These are phyloP conservation scores for Termitomyces sp. DNA, from an alignment of 768 basidiomycete genomes.

Conservation along the genomic window DNA sequence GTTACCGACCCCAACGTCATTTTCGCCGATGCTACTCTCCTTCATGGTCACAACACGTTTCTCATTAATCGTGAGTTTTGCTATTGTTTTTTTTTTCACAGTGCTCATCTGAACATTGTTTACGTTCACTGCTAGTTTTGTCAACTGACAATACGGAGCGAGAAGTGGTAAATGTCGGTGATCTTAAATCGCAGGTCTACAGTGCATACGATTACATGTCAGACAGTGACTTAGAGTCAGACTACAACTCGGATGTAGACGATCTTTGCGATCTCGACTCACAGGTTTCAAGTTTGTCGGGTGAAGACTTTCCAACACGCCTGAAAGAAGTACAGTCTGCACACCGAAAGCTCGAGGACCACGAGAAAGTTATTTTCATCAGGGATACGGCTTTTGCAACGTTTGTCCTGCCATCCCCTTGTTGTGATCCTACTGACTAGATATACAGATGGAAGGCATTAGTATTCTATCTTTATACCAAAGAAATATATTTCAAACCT, in stretches of 20 bases:
- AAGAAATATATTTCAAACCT: conserved; percentile 27
- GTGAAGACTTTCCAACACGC: background rate
- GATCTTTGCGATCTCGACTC: background rate
- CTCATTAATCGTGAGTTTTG: conserved; percentile 15
- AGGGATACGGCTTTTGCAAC: conserved; percentile 20
- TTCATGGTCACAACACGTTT: conserved; percentile 16
- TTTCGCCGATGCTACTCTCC: conserved; percentile 16
- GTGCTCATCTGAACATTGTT: background rate
- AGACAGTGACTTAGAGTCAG: conserved; percentile 21
- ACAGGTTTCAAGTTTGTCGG: background rate
- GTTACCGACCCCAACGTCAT: conserved; percentile 14
- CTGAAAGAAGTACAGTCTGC: background rate
- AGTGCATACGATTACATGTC: conserved; percentile 17
- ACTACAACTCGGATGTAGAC: conserved; percentile 1
- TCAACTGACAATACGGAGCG: conserved; percentile 3
- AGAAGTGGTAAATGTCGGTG: conserved; percentile 9
- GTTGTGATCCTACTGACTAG: background rate
- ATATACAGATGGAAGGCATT: conserved; percentile 33
- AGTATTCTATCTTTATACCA: conserved; percentile 37
- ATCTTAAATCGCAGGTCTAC: conserved; percentile 1
- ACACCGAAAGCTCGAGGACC: background rate
- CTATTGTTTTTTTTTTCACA: background rate
- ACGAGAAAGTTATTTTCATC: conserved; percentile 17
- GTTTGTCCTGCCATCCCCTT: conserved; percentile 8
- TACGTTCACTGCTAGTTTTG: conserved; percentile 8